A percentile compares a stretch with the other conserved stretches of the same genome.
These are phyloP conservation scores for Citrus unshiu DNA, from an alignment of 345 rosid species.

Conservation along the genomic window DNA sequence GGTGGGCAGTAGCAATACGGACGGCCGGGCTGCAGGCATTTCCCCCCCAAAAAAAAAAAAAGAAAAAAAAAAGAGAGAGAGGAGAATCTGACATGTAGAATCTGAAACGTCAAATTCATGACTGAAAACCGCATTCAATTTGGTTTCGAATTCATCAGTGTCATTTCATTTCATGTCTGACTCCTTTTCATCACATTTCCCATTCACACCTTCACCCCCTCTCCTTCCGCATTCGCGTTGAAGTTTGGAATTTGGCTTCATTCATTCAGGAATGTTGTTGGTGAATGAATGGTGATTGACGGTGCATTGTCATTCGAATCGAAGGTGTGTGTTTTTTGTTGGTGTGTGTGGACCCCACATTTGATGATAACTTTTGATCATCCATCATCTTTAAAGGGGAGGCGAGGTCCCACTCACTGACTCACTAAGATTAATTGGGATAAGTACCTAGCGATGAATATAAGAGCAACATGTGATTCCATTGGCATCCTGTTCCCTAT, in stretches of 20 bases:
- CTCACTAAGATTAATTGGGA: constrained; percentile 11
- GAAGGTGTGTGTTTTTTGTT: too few relatives aligned
- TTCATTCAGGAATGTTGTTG: neutral
- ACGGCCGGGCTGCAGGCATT: neutral
- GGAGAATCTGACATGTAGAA: constrained; percentile 26
- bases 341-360: neutral
- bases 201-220: neutral
- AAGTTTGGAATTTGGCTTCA: constrained; percentile 12
- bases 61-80: too few relatives aligned
- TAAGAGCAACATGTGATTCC: constrained; percentile 23
- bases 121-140: constrained; percentile 27
- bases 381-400: too few relatives aligned
- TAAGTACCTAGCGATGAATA: constrained; percentile 10
- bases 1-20: neutral
- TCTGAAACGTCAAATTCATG: constrained; percentile 53
- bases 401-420: constrained; percentile 3
- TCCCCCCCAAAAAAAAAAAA: too few relatives aligned
- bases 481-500: constrained; percentile 19
- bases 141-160: constrained; percentile 10
- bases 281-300: too few relatives aligned
- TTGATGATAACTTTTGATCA: neutral
- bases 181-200: neutral
- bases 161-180: constrained; percentile 26
- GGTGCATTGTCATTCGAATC: neutral
- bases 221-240: constrained; percentile 3